Evolutionary conservation across 2,329 filamentous ascomycete genomes (phyloP).

Genomic region (Botrytis tulipae): DNA sequence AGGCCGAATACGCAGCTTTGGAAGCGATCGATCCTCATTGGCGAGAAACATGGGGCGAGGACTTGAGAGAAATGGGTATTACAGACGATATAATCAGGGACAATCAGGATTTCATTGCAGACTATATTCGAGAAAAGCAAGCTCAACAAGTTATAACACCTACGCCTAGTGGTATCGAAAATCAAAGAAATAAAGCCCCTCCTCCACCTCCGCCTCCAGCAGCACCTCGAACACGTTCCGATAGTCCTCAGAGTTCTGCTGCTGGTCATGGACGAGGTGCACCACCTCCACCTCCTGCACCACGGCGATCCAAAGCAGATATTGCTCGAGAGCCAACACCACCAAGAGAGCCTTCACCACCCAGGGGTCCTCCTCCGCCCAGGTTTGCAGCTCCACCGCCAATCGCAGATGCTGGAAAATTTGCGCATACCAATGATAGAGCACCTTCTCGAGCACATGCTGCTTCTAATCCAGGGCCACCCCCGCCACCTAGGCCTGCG

Average conservation of each 20-base stretch:
- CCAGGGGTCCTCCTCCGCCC: slow-evolving; percentile 56
- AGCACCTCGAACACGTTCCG: slow-evolving; percentile 39
- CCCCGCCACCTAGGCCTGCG: slow-evolving; percentile 65
- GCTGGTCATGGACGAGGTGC: slow-evolving; percentile 41
- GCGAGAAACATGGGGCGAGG: slow-evolving; percentile 64
- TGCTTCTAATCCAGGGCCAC: slow-evolving; percentile 58
- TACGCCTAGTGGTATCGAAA: slow-evolving; percentile 44
- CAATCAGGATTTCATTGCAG: slow-evolving; percentile 67
- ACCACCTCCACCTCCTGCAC: slow-evolving; percentile 55
- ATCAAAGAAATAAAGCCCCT: slow-evolving; percentile 52
- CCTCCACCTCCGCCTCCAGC: slow-evolving; percentile 60
- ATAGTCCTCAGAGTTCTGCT: slow-evolving; percentile 34
- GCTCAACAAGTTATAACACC: slow-evolving; percentile 42
- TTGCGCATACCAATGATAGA: slow-evolving; percentile 56
- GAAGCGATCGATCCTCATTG: slow-evolving; percentile 64
- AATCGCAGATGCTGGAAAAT: slow-evolving; percentile 85
- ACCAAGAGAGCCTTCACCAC: slow-evolving; percentile 69
- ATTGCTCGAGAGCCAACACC: slow-evolving; percentile 52
- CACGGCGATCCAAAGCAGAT: slow-evolving; percentile 58
- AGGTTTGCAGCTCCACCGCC: slow-evolving; percentile 85
- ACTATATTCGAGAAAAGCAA: slow-evolving; percentile 60
- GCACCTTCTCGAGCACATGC: slow-evolving; percentile 46
- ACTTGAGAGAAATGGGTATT: slow-evolving; percentile 60
- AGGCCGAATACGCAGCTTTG: slow-evolving; percentile 59
- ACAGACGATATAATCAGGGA: slow-evolving; percentile 66